Evolutionary conservation across 176 grass and related monocot genomes (phyloP).

Genomic region (Coix lacrymajobi): DNA sequence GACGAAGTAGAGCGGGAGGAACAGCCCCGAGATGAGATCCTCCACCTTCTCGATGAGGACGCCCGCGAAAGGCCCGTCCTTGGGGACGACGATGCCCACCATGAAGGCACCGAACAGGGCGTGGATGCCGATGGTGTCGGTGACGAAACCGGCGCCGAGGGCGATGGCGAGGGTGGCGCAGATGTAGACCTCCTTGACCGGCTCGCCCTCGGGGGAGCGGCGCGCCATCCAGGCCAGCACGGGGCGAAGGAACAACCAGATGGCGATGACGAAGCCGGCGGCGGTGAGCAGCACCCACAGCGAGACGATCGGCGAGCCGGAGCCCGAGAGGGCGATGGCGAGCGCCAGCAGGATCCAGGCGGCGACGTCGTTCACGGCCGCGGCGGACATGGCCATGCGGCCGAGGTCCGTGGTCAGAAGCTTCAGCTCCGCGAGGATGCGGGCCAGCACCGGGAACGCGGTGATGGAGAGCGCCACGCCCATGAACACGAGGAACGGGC

Average conservation of each 20-base stretch:
- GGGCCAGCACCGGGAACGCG: slow-evolving; percentile 69
- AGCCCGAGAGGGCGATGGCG: slow-evolving; percentile 53
- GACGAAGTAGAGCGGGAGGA: slow-evolving; percentile 86
- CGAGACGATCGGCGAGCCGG: slow-evolving; percentile 49
- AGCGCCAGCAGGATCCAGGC: slow-evolving; percentile 79
- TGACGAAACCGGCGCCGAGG: slow-evolving; percentile 55
- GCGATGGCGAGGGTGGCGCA: slow-evolving; percentile 53
- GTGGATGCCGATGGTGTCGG: slow-evolving; percentile 69
- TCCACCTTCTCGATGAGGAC: slow-evolving; percentile 77
- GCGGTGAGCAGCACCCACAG: slow-evolving; percentile 72
- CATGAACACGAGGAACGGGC: slow-evolving; percentile 71
- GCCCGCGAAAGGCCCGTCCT: slow-evolving; percentile 63
- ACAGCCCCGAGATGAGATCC: slow-evolving; percentile 65
- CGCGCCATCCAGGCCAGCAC: slow-evolving; percentile 53
- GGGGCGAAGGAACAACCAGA: slow-evolving; percentile 38
- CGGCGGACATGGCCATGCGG: slow-evolving; percentile 68
- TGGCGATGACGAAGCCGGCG: slow-evolving; percentile 27
- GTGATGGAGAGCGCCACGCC: slow-evolving; percentile 87
- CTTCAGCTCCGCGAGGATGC: slow-evolving; percentile 81
- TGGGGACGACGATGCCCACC: slow-evolving; percentile 60
- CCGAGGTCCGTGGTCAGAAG: slow-evolving; percentile 68
- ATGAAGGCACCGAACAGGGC: slow-evolving; percentile 69
- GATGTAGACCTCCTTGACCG: slow-evolving; percentile 55
- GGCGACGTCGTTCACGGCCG: slow-evolving; percentile 58
- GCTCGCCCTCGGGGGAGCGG: slow-evolving; percentile 50